Conservation (phyloP, 495 filamentous ascomycete genomes). For the Letharia lupina region DNA sequence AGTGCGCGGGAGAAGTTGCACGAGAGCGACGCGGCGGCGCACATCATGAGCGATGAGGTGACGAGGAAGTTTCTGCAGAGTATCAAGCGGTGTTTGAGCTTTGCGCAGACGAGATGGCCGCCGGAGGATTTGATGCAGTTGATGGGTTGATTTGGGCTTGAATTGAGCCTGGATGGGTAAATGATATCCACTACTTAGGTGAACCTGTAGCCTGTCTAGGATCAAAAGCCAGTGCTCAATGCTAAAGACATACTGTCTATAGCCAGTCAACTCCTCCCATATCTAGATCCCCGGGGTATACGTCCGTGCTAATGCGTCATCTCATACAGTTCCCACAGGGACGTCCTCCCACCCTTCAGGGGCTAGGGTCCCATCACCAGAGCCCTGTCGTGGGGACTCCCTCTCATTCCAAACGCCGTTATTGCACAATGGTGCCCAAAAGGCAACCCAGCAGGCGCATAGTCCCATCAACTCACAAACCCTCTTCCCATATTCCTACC, state of each 20-base stretch:
- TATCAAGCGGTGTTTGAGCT: slow-evolving; percentile 93
- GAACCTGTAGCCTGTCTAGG: background rate
- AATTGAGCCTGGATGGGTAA: background rate
- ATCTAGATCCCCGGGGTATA: background rate
- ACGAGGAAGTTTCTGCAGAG: slow-evolving; percentile 95
- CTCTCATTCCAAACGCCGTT: background rate
- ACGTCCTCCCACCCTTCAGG: background rate
- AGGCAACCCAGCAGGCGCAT: background rate
- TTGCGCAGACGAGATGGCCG: slow-evolving; percentile 93
- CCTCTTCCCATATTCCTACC: slow-evolving; percentile 57
- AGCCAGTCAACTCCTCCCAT: background rate
- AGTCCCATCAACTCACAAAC: slow-evolving; percentile 46
- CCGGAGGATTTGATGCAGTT: slow-evolving; percentile 87
- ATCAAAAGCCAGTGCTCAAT: background rate
- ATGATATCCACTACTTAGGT: background rate
- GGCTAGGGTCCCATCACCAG: background rate
- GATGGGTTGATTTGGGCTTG: slow-evolving; percentile 62
- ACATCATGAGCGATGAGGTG: slow-evolving; percentile 93
- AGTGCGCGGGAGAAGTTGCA: slow-evolving; percentile 92
- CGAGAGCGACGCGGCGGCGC: slow-evolving; percentile 74
- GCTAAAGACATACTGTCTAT: background rate
- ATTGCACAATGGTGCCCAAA: background rate
- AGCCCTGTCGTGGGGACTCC: background rate
- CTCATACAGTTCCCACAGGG: background rate
- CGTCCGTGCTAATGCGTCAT: background rate